Conservation (phyloP, 805 yeast genomes). For the Vanderwaltozyma polyspora region DNA sequence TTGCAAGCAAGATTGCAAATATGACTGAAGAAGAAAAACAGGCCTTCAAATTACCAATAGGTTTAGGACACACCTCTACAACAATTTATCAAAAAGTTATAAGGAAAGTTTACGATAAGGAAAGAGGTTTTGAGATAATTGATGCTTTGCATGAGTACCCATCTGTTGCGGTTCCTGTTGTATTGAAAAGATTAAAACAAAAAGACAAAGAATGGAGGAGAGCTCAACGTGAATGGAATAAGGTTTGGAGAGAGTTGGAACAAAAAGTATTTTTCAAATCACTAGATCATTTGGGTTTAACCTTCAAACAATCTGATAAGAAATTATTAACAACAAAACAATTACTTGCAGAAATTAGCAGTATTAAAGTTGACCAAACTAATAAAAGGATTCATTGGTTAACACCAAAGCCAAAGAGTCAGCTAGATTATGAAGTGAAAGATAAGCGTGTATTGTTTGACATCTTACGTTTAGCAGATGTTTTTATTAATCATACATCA, state of each 20-base stretch:
- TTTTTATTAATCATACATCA: slow-evolving; percentile 56
- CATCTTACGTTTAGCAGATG: slow-evolving; percentile 53
- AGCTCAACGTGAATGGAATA: slow-evolving; percentile 97
- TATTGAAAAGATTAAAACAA: slow-evolving; percentile 83
- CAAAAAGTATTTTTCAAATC: slow-evolving; percentile 90
- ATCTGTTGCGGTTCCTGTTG: slow-evolving; percentile 88
- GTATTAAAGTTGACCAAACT: slow-evolving; percentile 84
- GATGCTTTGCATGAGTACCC: slow-evolving; percentile 95
- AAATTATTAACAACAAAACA: slow-evolving; percentile 84
- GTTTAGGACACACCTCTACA: slow-evolving; percentile 81
- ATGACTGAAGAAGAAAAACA: slow-evolving; percentile 89
- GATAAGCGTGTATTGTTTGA: slow-evolving; percentile 68
- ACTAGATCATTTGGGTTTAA: slow-evolving; percentile 87
- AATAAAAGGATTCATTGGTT: slow-evolving; percentile 77
- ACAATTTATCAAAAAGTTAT: slow-evolving; percentile 91
- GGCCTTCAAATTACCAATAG: slow-evolving; percentile 77
- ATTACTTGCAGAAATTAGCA: slow-evolving; percentile 79
- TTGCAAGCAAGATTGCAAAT: slow-evolving; percentile 84
- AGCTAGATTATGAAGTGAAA: slow-evolving; percentile 48
- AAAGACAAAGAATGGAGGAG: slow-evolving; percentile 99
- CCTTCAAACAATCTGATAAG: slow-evolving; percentile 94
- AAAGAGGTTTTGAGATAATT: slow-evolving; percentile 90
- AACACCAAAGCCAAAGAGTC: slow-evolving; percentile 76
- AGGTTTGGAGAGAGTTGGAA: slow-evolving; percentile 97
- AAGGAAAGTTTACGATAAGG: slow-evolving; percentile 84